Evolutionary conservation across 1,139 yeast genomes (phyloP), one percentile per base, ranked within the genome.

Genomic region (Sugiyamaella japonica): DNA sequence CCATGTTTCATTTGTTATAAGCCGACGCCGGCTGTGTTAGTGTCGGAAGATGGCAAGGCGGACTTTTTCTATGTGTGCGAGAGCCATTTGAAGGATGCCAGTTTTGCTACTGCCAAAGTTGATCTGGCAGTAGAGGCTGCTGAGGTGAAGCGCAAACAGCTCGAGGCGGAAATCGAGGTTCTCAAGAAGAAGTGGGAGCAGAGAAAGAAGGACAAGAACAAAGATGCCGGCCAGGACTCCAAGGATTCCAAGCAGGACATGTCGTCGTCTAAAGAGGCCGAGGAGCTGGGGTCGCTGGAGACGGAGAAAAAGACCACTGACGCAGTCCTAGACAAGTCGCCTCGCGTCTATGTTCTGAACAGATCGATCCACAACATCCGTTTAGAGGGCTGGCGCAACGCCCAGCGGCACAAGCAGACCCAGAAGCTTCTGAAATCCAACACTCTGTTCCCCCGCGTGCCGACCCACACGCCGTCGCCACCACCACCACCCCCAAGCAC

Each of bases 61-160:
- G 93, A 86, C 66, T 86, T 83, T 75, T 84, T 88, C 66, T 86
- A 85, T 66, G 75, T 81, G 1, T 88, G 95, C 66, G 79, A 77
- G 25, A 62, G 75, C n/a, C 95, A 87, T 69, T 69, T 87, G 47
- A 70, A 68, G 15, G 95, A 87, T 63, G 69, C 76, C 1, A 75
- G 77, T n/a, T 86, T 86, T 69, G 89, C 87, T 2, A 68, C 70
- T 1, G 82, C 87, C 0, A 63, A 78, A 1, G 72, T 74, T 38
- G 78, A 77, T 9, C 73, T 76, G 1, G 82, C 75, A 8, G 84
- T 82, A 59, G 65, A 71, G 5, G 74, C 71, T 3, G 76, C 83
- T 5, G 65, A 75, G 28, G 65, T 64, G n/a, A 68, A 73, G 55
- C 72, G 77, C 53, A 70, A 70, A 17, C 70, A 66, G 1, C 58